Evolutionary conservation across 129 eudicot genomes (phyloP).

Genomic region (Oenanthe sinensis): DNA sequence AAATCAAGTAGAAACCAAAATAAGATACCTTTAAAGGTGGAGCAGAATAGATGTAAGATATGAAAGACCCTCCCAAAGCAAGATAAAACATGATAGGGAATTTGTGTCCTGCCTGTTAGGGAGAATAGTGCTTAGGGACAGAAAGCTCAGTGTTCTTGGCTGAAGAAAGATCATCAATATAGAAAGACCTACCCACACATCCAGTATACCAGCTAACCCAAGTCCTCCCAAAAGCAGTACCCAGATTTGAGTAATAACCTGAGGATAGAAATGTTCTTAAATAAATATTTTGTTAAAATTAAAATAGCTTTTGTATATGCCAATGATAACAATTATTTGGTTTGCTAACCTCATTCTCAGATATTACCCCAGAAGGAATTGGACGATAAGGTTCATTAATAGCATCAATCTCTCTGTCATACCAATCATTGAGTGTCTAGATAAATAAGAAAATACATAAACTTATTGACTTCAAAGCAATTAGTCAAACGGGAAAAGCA

Average conservation of each 20-base stretch:
- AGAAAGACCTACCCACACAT: constrained; percentile 78
- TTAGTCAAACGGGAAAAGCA: constrained; percentile 10
- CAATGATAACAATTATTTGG: neutral
- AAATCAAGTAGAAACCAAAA: neutral
- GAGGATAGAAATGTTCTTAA: constrained; percentile 12
- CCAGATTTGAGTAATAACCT: constrained; percentile 99
- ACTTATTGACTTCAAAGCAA: constrained; percentile 9
- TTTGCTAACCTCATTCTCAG: constrained; percentile 69
- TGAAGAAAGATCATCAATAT: neutral
- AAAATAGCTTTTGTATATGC: neutral
- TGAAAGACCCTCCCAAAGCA: constrained; percentile 88
- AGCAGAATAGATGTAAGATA: constrained; percentile 95
- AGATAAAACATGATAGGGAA: constrained; percentile 70
- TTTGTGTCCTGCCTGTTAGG: constrained; percentile 74
- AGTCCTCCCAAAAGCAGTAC: constrained; percentile 83
- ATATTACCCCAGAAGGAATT: constrained; percentile 91
- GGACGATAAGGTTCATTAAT: constrained; percentile 98
- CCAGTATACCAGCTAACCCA: constrained; percentile 75
- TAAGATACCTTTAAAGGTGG: constrained; percentile 84
- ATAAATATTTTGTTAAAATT: neutral
- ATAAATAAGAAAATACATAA: constrained; percentile 18
- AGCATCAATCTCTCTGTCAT: constrained; percentile 97
- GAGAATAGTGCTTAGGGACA: constrained; percentile 15
- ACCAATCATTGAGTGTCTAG: constrained; percentile 97
- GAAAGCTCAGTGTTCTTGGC: neutral